Evolutionary conservation across 1,284 basidiomycete genomes (phyloP), one percentile per base, ranked within the genome.

Genomic region (Rhodotorula sp.): DNA sequence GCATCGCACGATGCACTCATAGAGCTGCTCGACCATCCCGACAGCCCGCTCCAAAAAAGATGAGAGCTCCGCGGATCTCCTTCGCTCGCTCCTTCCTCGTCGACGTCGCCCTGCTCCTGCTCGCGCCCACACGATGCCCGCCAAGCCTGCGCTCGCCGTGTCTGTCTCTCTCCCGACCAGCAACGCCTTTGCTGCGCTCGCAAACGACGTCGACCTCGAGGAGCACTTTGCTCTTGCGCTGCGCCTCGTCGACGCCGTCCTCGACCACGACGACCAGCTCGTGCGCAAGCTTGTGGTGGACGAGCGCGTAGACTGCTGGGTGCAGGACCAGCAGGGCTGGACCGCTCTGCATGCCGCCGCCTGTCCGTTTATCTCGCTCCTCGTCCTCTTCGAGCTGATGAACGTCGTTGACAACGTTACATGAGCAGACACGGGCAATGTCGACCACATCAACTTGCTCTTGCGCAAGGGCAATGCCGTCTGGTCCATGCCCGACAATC

Each of bases 261-360:
- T 68, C 25, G 72, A 67, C 4, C 52, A 55, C 23, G 58, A 68
- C 21, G 48, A 69, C 23, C 7, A 25, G 16, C 48, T 64, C 16
- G 62, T 68, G 19, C n/a, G 48, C 1, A 41, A 9, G 4, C 65
- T 71, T 9, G 69, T 75, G 10, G 42, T 54, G 12, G 16, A 66
- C 1, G 72, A 63, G 13, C 90, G 88, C 27, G 91, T 92, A 2
- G 93, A 95, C 3, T 85, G 93, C 58, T 99, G 96, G 95, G 95
- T 89, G 81, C 92, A 95, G 81, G 90, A 91, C 79, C 88, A 89
- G 62, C 86, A 87, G n/a, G 91, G 93, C 9, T 91, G 89, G 80
- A 92, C 91, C 10, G 86, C 89, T 16, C 82, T 99, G 60, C 96
- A 98, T 80, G 94, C 92, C 54, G 96, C 95, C 3, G 92, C 91